phyloP scores from a whole-genome alignment of 2,329 filamentous ascomycete genomes.

The Sarocladium oryzae region DNA sequence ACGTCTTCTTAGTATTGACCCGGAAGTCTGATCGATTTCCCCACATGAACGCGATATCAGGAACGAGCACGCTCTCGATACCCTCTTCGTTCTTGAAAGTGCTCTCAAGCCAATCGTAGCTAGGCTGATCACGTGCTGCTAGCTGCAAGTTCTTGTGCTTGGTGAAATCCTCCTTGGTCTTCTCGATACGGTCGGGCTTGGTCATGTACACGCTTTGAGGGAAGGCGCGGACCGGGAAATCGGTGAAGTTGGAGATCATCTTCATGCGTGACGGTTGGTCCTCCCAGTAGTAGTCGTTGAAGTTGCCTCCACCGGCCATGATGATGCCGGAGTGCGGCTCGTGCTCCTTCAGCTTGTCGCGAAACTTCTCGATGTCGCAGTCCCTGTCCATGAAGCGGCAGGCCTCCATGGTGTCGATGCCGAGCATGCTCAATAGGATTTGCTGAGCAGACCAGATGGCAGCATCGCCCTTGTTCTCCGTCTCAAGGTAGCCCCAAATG shows the following conservation, averaged over 20 bases:
- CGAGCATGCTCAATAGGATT: constrained; percentile 19
- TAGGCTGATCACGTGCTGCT: constrained; percentile 20
- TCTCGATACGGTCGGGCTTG: constrained; percentile 17
- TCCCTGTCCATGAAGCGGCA: constrained; percentile 20
- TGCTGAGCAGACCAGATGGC: constrained; percentile 22
- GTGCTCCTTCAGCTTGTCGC: constrained; percentile 17
- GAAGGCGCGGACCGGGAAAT: constrained; percentile 19
- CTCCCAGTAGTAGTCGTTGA: constrained; percentile 23
- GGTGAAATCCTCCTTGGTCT: constrained; percentile 15
- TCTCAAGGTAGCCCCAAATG: constrained; percentile 23
- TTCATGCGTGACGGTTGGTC: constrained; percentile 23
- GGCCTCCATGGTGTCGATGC: constrained; percentile 21
- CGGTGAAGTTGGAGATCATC: constrained; percentile 19
- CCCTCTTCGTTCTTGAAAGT: constrained; percentile 15
- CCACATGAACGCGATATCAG: constrained; percentile 23
- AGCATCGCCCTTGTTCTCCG: constrained; percentile 22
- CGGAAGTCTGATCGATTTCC: constrained; percentile 20
- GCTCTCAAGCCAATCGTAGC: constrained; percentile 20
- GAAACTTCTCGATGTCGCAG: constrained; percentile 19
- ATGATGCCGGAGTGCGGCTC: constrained; percentile 21
- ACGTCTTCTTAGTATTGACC: constrained; percentile 20
- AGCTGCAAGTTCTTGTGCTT: constrained; percentile 19
- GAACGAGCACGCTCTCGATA: constrained; percentile 19
- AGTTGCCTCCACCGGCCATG: constrained; percentile 22
- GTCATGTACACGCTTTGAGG: constrained; percentile 20